Evolutionary conservation across 768 basidiomycete species (phyloP).

Genomic region (Tubosaeta sp.): DNA sequence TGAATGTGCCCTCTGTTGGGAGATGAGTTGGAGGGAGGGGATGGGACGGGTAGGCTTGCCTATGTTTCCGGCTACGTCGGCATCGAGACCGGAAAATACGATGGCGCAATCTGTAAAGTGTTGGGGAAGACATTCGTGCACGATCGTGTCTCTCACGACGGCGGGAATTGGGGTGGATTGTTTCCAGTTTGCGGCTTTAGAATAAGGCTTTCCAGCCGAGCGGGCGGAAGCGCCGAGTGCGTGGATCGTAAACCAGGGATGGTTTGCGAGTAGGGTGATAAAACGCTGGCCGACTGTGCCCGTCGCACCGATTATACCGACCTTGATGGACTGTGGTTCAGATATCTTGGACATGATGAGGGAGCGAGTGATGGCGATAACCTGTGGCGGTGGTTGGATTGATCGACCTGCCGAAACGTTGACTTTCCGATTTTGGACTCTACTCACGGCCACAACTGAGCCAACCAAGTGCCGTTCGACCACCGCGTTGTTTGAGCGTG

Average conservation of each 20-base stretch:
- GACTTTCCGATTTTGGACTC: neutral
- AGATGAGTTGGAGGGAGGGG: neutral
- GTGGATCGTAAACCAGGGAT: constrained; percentile 88
- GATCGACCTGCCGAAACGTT: constrained; percentile 1
- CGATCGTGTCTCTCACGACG: constrained; percentile 48
- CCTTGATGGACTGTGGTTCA: constrained; percentile 34
- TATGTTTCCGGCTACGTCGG: constrained; percentile 92
- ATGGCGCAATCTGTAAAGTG: constrained; percentile 78
- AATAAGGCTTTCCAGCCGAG: constrained; percentile 82
- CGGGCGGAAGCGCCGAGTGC: constrained; percentile 85
- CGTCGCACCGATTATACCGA: constrained; percentile 84
- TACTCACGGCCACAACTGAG: neutral
- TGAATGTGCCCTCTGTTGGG: constrained; percentile 73
- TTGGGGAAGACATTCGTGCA: constrained; percentile 73
- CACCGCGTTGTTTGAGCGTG: neutral
- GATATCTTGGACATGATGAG: constrained; percentile 19
- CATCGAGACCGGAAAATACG: constrained; percentile 94
- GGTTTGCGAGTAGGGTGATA: constrained; percentile 77
- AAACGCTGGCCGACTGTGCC: constrained; percentile 97
- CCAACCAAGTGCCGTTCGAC: neutral
- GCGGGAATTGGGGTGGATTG: constrained; percentile 73
- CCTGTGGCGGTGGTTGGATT: neutral
- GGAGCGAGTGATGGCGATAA: constrained; percentile 1
- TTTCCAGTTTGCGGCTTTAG: constrained; percentile 80
- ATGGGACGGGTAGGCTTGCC: constrained; percentile 43